These are phyloP conservation scores for Epichloe bromicola DNA, from an alignment of 2,329 filamentous ascomycete genomes.

Conservation along the genomic window DNA sequence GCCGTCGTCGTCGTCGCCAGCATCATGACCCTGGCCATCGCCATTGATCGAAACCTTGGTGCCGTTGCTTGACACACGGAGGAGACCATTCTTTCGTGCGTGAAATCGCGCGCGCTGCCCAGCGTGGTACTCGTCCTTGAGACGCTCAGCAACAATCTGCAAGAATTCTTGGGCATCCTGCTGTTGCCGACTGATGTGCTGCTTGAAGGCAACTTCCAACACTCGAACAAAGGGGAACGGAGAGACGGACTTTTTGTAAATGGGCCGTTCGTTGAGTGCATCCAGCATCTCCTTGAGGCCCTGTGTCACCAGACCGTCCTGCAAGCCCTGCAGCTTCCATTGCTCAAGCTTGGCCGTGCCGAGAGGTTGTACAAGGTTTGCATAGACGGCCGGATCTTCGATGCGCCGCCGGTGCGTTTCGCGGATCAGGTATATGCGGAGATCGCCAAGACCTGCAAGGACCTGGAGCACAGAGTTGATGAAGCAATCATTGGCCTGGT, in stretches of 20 bases:
- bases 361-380: conserved; percentile 41
- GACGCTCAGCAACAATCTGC: conserved; percentile 80
- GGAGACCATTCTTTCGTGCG: conserved; percentile 26
- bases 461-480: conserved; percentile 96
- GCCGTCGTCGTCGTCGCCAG: conserved; percentile 9
- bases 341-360: conserved; percentile 30
- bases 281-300: conserved; percentile 90
- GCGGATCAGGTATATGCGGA: conserved; percentile 82
- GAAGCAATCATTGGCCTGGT: conserved; percentile 90
- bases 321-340: conserved; percentile 55
- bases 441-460: conserved; percentile 75
- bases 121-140: conserved; percentile 90
- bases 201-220: conserved; percentile 74
- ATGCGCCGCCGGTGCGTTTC: conserved; percentile 76
- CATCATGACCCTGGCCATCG: conserved; percentile 10
- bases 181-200: conserved; percentile 84
- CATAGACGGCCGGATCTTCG: conserved; percentile 66
- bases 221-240: conserved; percentile 73
- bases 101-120: conserved; percentile 58
- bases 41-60: background rate
- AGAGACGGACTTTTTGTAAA: conserved; percentile 87
- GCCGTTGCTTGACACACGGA: conserved; percentile 5
- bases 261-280: conserved; percentile 80
- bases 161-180: conserved; percentile 97
- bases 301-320: conserved; percentile 70